phyloP scores from a whole-genome alignment of 306 rosid species.

The Cotoneaster glaucophyllus region DNA sequence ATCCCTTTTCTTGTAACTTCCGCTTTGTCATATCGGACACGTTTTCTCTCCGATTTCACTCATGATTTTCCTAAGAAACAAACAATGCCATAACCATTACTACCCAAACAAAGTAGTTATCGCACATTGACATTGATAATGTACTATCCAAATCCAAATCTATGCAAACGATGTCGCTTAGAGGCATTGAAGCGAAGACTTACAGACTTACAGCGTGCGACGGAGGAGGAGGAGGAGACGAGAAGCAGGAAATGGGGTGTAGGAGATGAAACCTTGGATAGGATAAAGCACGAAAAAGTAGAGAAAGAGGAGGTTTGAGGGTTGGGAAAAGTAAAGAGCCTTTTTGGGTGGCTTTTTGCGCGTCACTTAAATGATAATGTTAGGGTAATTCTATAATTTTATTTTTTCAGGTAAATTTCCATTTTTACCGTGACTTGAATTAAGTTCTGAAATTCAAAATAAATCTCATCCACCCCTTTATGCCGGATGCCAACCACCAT shows the following conservation, averaged over 20 bases:
- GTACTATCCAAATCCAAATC: background rate
- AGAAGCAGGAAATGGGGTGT: background rate
- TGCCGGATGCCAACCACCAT: no score
- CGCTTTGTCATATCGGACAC: conserved; percentile 63
- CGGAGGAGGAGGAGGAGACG: background rate
- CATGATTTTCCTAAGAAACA: conserved; percentile 52
- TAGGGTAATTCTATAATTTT: no score
- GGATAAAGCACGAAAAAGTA: background rate
- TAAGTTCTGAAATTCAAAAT: no score
- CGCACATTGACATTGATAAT: background rate
- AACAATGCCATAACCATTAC: background rate
- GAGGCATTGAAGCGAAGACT: background rate
- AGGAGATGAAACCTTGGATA: background rate
- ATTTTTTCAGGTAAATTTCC: no score
- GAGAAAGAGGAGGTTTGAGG: no score
- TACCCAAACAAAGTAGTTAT: background rate
- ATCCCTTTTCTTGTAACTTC: no score
- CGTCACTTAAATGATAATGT: no score
- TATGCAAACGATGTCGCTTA: background rate
- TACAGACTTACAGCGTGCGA: conserved; percentile 12
- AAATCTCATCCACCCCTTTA: no score
- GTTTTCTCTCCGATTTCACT: conserved; percentile 84
- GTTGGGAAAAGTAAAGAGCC: no score
- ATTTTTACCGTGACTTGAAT: no score
- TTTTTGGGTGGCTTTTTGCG: no score